phyloP scores from a whole-genome alignment of 768 basidiomycete genomes.

The Psilocybe azurescens region DNA sequence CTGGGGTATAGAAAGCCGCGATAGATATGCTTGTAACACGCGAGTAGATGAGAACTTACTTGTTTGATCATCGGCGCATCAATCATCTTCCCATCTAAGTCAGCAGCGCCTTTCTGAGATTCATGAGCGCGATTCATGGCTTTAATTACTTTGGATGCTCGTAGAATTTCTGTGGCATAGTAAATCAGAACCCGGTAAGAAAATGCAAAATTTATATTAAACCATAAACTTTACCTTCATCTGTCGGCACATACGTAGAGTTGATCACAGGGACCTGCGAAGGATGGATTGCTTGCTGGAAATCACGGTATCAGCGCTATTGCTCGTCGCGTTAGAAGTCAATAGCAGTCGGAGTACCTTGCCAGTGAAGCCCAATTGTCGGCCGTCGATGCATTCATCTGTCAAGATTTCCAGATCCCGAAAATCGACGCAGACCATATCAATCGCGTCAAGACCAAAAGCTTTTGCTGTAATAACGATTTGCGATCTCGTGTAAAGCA shows the following conservation, averaged over 20 bases:
- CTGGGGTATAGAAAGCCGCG: conserved; percentile 23
- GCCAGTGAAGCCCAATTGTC: conserved; percentile 87
- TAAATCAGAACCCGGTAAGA: neutral
- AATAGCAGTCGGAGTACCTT: conserved; percentile 57
- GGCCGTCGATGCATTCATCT: conserved; percentile 82
- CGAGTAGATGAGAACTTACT: conserved; percentile 37
- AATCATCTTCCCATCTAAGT: conserved; percentile 85
- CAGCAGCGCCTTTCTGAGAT: conserved; percentile 68
- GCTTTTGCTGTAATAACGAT: conserved; percentile 86
- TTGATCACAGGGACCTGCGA: conserved; percentile 81
- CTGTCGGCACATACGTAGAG: conserved; percentile 76
- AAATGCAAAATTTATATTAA: neutral
- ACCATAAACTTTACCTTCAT: conserved; percentile 53
- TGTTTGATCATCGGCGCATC: conserved; percentile 93
- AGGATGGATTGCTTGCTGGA: conserved; percentile 94
- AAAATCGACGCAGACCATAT: conserved; percentile 95
- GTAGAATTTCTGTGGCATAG: conserved; percentile 65
- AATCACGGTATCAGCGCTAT: conserved; percentile 1
- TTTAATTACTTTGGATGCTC: conserved; percentile 75
- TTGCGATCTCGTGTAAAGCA: conserved; percentile 84
- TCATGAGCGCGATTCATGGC: conserved; percentile 65
- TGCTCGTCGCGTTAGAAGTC: neutral
- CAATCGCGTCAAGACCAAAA: conserved; percentile 83
- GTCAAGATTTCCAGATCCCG: conserved; percentile 68
- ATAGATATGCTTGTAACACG: conserved; percentile 39